Conservation (phyloP, 176 grass and related monocot species). For the Cymbopogon citratus region DNA sequence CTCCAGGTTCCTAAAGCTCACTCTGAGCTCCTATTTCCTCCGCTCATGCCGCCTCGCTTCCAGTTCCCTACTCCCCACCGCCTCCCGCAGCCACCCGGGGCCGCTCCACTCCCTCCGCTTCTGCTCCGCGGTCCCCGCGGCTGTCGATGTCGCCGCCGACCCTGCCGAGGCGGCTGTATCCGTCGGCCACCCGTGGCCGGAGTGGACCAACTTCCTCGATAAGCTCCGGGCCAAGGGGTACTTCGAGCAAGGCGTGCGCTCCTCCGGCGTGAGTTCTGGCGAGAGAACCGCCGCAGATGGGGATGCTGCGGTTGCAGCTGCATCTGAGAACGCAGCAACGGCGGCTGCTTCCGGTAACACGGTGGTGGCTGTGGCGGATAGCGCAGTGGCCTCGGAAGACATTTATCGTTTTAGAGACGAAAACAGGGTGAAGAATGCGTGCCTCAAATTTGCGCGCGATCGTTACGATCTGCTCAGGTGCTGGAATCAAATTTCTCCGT, state of each 20-base stretch:
- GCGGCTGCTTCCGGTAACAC: not conserved
- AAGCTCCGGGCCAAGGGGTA: constrained; percentile 77
- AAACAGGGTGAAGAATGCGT: constrained; percentile 87
- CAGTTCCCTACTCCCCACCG: constrained; percentile 1
- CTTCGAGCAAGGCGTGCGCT: constrained; percentile 32
- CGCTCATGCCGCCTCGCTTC: constrained; percentile 29
- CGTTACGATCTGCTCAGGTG: constrained; percentile 77
- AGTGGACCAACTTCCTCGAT: constrained; percentile 70
- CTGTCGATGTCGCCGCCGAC: not conserved
- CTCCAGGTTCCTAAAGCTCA: constrained; percentile 39
- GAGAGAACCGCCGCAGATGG: constrained; percentile 12
- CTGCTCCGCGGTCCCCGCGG: constrained; percentile 34
- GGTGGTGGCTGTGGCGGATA: not conserved
- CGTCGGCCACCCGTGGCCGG: constrained; percentile 64
- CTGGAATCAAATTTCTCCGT: not conserved
- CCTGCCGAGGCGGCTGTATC: not conserved
- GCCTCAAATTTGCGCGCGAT: constrained; percentile 82
- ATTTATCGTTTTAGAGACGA: constrained; percentile 20
- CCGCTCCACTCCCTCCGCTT: constrained; percentile 41
- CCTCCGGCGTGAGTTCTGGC: constrained; percentile 1
- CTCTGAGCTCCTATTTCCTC: constrained; percentile 33
- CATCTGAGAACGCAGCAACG: not conserved
- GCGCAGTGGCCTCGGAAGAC: not conserved
- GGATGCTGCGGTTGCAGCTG: not conserved
- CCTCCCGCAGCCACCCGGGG: constrained; percentile 18